These are phyloP conservation scores for Neoboletus brunneissimus DNA, from an alignment of 768 basidiomycete species.

Conservation along the genomic window DNA sequence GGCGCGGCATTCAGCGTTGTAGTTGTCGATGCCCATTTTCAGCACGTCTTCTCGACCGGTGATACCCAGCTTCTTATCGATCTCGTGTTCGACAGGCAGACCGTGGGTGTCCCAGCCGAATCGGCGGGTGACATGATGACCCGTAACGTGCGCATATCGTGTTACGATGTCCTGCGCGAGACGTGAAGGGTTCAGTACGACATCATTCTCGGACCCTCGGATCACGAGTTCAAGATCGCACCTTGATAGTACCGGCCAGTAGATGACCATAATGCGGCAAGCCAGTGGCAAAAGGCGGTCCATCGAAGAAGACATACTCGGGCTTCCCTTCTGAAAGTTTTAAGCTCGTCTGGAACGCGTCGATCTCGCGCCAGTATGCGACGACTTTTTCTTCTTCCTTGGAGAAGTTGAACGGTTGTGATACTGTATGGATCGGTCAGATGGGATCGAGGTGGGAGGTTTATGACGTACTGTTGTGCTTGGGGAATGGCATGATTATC, in stretches of 20 bases:
- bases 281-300: constrained; percentile 96
- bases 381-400: constrained; percentile 90
- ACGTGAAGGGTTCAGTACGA: background rate
- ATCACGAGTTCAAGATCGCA: constrained; percentile 31
- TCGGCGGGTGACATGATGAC: constrained; percentile 86
- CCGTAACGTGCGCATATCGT: constrained; percentile 90
- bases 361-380: constrained; percentile 91
- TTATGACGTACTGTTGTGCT: constrained; percentile 65
- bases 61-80: constrained; percentile 94
- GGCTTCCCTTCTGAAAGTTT: constrained; percentile 90
- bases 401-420: constrained; percentile 76
- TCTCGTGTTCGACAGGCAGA: constrained; percentile 97
- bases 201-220: background rate
- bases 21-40: constrained; percentile 93
- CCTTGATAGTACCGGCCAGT: constrained; percentile 91
- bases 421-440: constrained; percentile 45
- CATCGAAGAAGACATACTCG: constrained; percentile 94
- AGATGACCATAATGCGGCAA: constrained; percentile 95
- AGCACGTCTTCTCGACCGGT: constrained; percentile 92
- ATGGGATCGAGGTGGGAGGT: background rate
- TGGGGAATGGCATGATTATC: constrained; percentile 56
- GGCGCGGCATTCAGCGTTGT: constrained; percentile 93
- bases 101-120: constrained; percentile 99
- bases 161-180: constrained; percentile 89
- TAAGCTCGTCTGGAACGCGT: constrained; percentile 93